A percentile compares a stretch with the other conserved stretches of the same genome.
Conservation (phyloP, 2,329 filamentous ascomycete genomes). For the Neophaeococcomyces mojaviensis region DNA sequence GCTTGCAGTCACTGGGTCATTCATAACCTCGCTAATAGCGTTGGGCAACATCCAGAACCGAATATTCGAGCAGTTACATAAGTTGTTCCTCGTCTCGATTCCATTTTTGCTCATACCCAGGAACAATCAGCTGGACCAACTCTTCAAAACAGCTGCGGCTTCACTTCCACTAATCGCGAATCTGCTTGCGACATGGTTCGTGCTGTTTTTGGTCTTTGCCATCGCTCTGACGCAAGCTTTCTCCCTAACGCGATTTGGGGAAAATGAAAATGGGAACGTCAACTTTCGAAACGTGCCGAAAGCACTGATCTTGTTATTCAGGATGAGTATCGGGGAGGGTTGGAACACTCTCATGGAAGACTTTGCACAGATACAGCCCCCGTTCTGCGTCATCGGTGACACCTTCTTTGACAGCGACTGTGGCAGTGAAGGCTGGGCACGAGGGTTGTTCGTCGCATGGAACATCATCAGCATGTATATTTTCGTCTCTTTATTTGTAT, state of each 20-base stretch:
- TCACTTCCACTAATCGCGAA: slow-evolving; percentile 87
- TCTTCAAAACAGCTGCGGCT: slow-evolving; percentile 96
- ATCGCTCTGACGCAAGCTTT: slow-evolving; percentile 96
- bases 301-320: slow-evolving; percentile 84
- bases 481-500: slow-evolving; percentile 96
- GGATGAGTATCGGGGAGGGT: slow-evolving; percentile 86
- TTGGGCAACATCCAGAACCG: slow-evolving; percentile 50
- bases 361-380: slow-evolving; percentile 70
- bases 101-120: slow-evolving; percentile 85
- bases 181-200: slow-evolving; percentile 90
- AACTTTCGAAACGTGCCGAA: slow-evolving; percentile 95
- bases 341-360: slow-evolving; percentile 99
- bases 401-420: slow-evolving; percentile 86
- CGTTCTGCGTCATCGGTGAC: slow-evolving; percentile 65
- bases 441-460: slow-evolving; percentile 87
- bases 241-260: slow-evolving; percentile 81
- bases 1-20: slow-evolving; percentile 68
- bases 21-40: slow-evolving; percentile 72
- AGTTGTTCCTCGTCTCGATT: slow-evolving; percentile 86
- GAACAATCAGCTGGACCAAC: slow-evolving; percentile 92
- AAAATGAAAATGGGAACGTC: slow-evolving; percentile 64
- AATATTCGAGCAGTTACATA: slow-evolving; percentile 76
- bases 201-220: slow-evolving; percentile 90
- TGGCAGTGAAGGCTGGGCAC: slow-evolving; percentile 81
- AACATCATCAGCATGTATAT: slow-evolving; percentile 99